Conservation (phyloP, 148 eudicot species). For the Rhododendron simsii region DNA sequence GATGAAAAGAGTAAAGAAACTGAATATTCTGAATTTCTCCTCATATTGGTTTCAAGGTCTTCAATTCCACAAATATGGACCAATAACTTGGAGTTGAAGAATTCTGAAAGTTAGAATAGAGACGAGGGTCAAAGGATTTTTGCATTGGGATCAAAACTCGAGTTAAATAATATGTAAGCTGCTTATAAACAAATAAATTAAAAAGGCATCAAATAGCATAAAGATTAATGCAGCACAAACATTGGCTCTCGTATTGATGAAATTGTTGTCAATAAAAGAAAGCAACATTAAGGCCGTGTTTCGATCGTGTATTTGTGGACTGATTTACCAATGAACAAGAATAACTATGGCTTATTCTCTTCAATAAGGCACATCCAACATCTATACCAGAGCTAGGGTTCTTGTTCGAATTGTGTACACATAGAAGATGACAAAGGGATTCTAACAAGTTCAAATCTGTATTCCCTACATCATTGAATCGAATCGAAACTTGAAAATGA, state of each 20-base stretch:
- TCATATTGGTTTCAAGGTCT: not conserved
- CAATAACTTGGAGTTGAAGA: too few species aligned
- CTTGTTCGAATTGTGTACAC: too few species aligned
- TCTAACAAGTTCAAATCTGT: too few species aligned
- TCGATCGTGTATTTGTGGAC: not conserved
- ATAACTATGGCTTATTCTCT: not conserved
- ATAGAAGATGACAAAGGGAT: too few species aligned
- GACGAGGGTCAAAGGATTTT: not conserved
- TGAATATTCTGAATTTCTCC: not conserved
- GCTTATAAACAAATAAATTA: not conserved
- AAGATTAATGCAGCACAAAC: not conserved
- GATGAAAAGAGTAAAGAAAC: not conserved
- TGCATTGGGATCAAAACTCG: not conserved
- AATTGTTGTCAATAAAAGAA: not conserved
- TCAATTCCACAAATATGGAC: too few species aligned
- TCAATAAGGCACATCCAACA: not conserved
- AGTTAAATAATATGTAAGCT: not conserved
- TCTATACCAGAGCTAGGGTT: too few species aligned
- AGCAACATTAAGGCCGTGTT: not conserved
- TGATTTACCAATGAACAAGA: not conserved
- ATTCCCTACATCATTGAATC: too few species aligned
- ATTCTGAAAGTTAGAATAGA: too few species aligned
- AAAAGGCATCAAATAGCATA: too few species aligned
- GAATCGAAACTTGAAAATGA: too few species aligned
- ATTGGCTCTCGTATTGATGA: not conserved